A percentile compares a stretch with the other conserved stretches of the same genome.
phyloP scores from a whole-genome alignment of 495 filamentous ascomycete species.

The Xylaria acuta region DNA sequence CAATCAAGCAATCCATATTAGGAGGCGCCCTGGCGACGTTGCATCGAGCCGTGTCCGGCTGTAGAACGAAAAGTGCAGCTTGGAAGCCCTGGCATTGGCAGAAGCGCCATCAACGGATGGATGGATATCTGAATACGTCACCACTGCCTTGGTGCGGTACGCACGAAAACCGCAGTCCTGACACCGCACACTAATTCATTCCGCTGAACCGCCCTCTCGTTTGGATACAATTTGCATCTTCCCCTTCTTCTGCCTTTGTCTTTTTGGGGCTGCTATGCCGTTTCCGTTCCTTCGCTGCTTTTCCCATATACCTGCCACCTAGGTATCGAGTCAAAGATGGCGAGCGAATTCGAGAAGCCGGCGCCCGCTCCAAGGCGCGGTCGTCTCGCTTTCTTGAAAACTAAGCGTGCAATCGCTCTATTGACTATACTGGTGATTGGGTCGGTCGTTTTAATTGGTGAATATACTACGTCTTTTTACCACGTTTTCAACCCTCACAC shows the following conservation, averaged over 20 bases:
- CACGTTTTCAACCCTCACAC: not conserved
- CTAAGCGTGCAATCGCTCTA: constrained; percentile 32
- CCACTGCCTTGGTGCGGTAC: not conserved
- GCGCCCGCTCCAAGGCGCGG: not conserved
- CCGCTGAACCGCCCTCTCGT: not conserved
- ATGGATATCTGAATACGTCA: constrained; percentile 16
- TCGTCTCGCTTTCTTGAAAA: constrained; percentile 33
- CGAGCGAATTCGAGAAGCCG: constrained; percentile 7
- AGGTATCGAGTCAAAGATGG: constrained; percentile 1
- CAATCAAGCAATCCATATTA: not conserved
- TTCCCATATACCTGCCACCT: not conserved
- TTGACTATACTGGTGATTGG: constrained; percentile 30
- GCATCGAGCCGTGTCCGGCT: not conserved
- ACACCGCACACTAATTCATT: constrained; percentile 7
- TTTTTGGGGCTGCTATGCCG: constrained; percentile 1
- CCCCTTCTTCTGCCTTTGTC: not conserved
- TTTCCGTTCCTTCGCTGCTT: not conserved
- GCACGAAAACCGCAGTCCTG: not conserved
- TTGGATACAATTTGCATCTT: not conserved
- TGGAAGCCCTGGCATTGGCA: constrained; percentile 10
- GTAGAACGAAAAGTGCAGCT: not conserved
- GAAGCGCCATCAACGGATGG: constrained; percentile 1
- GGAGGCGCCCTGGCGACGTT: constrained; percentile 15
- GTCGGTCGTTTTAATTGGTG: constrained; percentile 34
- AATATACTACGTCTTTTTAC: not conserved